Percentiles rank a stretch among this genome's conserved stretches.
Evolutionary conservation across 2,329 filamentous ascomycete species (phyloP).

Genomic region (Aaosphaeria arxii): DNA sequence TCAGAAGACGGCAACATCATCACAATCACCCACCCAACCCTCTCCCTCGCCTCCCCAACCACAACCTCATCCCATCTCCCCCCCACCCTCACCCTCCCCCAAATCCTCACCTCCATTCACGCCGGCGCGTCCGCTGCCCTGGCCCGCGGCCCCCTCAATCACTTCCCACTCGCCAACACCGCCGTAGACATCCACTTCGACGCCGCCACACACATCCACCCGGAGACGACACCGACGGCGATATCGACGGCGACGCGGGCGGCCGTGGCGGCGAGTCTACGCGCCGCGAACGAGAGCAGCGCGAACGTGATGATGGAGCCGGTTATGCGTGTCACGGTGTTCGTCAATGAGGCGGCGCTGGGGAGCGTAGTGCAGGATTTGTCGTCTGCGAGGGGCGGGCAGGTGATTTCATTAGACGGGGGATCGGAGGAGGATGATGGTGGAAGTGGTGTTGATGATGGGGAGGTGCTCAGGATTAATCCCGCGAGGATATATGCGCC

Average conservation of each 20-base stretch:
- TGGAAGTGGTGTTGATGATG: background rate
- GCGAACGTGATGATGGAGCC: conserved; percentile 78
- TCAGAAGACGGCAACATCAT: conserved; percentile 68
- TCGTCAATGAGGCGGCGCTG: conserved; percentile 76
- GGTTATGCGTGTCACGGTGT: conserved; percentile 86
- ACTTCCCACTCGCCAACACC: conserved; percentile 76
- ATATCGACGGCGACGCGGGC: conserved; percentile 63
- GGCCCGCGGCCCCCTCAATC: conserved; percentile 76
- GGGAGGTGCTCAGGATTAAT: conserved; percentile 58
- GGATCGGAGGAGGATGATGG: conserved; percentile 9
- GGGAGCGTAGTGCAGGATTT: conserved; percentile 82
- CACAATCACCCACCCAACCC: conserved; percentile 52
- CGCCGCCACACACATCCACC: conserved; percentile 60
- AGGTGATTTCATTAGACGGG: conserved; percentile 66
- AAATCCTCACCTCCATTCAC: conserved; percentile 57
- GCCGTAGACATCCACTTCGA: conserved; percentile 69
- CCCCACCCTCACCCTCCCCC: conserved; percentile 49
- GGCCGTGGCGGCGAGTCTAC: conserved; percentile 66
- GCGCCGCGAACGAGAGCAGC: conserved; percentile 54
- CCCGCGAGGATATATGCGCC: conserved; percentile 78
- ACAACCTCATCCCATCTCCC: conserved; percentile 49
- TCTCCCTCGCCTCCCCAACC: conserved; percentile 39
- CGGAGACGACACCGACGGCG: conserved; percentile 64
- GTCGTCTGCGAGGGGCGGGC: conserved; percentile 68
- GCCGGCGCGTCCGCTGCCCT: conserved; percentile 82